Conservation (phyloP, 2,329 filamentous ascomycete genomes). For the Penicillium sp. region DNA sequence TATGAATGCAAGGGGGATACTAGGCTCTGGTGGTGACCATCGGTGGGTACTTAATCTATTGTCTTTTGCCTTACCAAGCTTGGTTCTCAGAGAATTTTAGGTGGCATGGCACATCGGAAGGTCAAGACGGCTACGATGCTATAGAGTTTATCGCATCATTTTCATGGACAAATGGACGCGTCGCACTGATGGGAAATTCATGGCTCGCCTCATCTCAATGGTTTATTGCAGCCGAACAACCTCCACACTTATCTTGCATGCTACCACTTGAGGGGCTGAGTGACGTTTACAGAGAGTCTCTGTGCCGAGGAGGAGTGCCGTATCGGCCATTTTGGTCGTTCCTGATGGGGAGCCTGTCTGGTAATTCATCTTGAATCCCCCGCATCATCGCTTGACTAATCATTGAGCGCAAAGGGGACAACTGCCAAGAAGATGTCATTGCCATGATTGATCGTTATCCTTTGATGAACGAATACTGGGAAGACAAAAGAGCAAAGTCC, state of each 20-base stretch:
- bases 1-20: not conserved
- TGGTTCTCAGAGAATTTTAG: not conserved
- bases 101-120: not conserved
- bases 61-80: not conserved
- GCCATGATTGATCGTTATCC: not conserved
- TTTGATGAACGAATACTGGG: not conserved
- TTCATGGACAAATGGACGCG: not conserved
- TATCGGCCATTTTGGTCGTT: not conserved
- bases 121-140: not conserved
- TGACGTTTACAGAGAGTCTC: not conserved
- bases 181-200: not conserved
- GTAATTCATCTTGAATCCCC: not conserved
- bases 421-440: not conserved
- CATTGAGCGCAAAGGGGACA: not conserved
- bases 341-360: not conserved
- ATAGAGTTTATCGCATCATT: not conserved
- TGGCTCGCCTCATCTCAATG: not conserved
- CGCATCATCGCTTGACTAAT: not conserved
- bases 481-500: no score
- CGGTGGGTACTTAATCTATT: not conserved
- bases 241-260: not conserved
- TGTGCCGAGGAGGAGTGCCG: not conserved
- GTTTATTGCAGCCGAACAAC: not conserved
- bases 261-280: not conserved
- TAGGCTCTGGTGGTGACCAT: not conserved